Evolutionary conservation across 768 basidiomycete genomes (phyloP).

Genomic region (Naganishia kalamii): DNA sequence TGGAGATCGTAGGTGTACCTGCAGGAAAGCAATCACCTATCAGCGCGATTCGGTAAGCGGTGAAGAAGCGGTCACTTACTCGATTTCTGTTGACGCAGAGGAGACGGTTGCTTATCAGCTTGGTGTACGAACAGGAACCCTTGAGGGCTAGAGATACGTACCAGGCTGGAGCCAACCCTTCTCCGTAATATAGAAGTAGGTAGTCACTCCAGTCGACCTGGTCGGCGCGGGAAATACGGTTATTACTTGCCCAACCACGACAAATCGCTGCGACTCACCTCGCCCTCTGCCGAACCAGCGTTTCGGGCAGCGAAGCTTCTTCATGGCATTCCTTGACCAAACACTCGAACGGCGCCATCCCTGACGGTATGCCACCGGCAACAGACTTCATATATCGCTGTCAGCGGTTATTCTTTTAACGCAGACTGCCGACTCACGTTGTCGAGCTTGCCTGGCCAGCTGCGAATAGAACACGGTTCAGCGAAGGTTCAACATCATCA

Average conservation of each 20-base stretch:
- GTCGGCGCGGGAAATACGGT: background rate
- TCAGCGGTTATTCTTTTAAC: background rate
- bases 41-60: background rate
- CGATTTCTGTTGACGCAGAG: slow-evolving; percentile 55
- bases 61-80: slow-evolving; percentile 53
- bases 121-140: too few species aligned
- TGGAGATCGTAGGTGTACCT: slow-evolving; percentile 80
- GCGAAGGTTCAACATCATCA: background rate
- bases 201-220: slow-evolving; percentile 60
- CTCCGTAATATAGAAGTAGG: slow-evolving; percentile 70
- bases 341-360: slow-evolving; percentile 63
- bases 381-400: slow-evolving; percentile 31
- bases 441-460: slow-evolving; percentile 80
- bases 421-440: slow-evolving; percentile 50
- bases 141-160: too few species aligned
- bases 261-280: slow-evolving; percentile 36
- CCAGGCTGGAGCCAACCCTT: slow-evolving; percentile 64
- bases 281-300: slow-evolving; percentile 49
- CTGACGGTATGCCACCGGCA: slow-evolving; percentile 84
- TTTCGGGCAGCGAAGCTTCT: slow-evolving; percentile 73
- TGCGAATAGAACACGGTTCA: slow-evolving; percentile 35
- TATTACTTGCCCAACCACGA: background rate
- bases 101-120: background rate
- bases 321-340: slow-evolving; percentile 88
- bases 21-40: background rate